These are phyloP conservation scores for Rosa rugosa DNA, from an alignment of 306 rosid species.

Conservation along the genomic window DNA sequence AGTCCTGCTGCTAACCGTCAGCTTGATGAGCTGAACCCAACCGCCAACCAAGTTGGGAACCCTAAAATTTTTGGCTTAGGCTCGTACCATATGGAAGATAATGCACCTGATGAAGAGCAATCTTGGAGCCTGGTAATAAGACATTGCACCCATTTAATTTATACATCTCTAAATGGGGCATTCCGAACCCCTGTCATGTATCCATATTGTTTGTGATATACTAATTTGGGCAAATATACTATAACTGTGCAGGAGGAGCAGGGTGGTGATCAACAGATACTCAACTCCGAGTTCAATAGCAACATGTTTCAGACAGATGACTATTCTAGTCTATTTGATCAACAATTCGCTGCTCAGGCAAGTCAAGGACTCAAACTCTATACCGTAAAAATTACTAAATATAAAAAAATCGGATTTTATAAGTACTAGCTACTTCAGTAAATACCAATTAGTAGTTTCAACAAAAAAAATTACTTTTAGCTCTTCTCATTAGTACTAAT, in stretches of 20 bases:
- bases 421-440: no score
- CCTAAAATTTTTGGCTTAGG: slow-evolving; percentile 5
- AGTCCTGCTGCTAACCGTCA: not conserved
- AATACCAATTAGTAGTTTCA: no score
- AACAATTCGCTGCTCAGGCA: slow-evolving; percentile 16
- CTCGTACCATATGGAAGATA: slow-evolving; percentile 4
- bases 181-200: not conserved
- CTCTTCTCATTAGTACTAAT: no score
- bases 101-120: slow-evolving; percentile 5
- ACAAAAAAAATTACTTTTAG: no score
- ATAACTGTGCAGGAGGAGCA: not conserved
- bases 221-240: not conserved
- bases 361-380: not conserved
- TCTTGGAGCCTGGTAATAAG: slow-evolving; percentile 23
- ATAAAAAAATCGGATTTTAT: no score
- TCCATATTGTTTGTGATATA: not conserved
- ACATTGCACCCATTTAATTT: not conserved
- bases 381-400: no score
- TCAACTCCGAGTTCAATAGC: not conserved
- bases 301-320: slow-evolving; percentile 19
- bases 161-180: not conserved
- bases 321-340: not conserved
- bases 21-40: not conserved
- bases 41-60: slow-evolving; percentile 8
- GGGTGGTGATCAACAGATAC: slow-evolving; percentile 13